Evolutionary conservation across 73 alveolate genomes (phyloP).

Genomic region (Loxodes magnus): DNA sequence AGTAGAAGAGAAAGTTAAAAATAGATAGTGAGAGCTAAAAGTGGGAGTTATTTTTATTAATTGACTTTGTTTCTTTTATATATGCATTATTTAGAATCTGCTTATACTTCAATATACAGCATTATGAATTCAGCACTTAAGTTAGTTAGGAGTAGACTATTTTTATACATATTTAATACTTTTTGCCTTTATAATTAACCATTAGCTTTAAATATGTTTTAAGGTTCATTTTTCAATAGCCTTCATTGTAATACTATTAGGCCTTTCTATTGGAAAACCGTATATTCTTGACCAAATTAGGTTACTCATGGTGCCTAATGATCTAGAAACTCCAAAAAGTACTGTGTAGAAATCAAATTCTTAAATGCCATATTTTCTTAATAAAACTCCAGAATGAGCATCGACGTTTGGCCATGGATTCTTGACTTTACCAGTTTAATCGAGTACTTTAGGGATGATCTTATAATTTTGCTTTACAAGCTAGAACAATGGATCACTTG

Average conservation of each 20-base stretch:
- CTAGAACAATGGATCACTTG: conserved; percentile 29
- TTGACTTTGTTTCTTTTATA: too few species aligned
- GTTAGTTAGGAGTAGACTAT: too few species aligned
- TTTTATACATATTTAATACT: too few species aligned
- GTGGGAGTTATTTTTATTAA: too few species aligned
- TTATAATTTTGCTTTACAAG: conserved; percentile 41
- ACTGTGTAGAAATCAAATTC: conserved; percentile 57
- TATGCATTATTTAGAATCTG: too few species aligned
- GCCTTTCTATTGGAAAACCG: conserved; percentile 83
- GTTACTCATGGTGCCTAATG: conserved; percentile 75
- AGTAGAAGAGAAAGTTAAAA: too few species aligned
- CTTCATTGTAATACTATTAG: conserved; percentile 38
- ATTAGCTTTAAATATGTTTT: too few species aligned
- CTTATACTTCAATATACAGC: too few species aligned
- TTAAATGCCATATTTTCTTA: conserved; percentile 33
- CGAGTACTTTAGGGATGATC: conserved; percentile 49
- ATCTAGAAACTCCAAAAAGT: conserved; percentile 84
- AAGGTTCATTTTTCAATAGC: conserved; percentile 30
- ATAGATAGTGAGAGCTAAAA: too few species aligned
- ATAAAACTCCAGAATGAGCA: conserved; percentile 79
- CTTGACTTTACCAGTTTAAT: conserved; percentile 47
- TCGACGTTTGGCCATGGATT: conserved; percentile 95
- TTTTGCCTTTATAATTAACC: too few species aligned
- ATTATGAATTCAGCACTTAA: too few species aligned
- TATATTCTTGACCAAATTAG: conserved; percentile 79